Evolutionary conservation across 2,329 filamentous ascomycete species (phyloP).

Genomic region (Cordyceps pruinosa): DNA sequence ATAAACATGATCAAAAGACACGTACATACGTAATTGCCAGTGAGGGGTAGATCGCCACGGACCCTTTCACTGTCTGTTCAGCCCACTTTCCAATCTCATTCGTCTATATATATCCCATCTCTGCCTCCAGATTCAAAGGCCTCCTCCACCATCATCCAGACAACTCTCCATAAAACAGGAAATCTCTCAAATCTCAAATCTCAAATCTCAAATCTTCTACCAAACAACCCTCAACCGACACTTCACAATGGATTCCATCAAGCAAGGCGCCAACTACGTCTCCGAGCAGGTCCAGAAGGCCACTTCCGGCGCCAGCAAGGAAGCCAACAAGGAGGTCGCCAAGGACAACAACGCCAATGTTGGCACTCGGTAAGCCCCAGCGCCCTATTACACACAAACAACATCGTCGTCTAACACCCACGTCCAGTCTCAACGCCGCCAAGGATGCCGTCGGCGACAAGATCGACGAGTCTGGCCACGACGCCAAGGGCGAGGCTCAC

Average conservation of each 20-base stretch:
- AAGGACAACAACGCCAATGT: slow-evolving; percentile 51
- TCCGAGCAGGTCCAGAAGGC: slow-evolving; percentile 54
- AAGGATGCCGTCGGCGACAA: slow-evolving; percentile 44
- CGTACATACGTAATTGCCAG: slow-evolving; percentile 7
- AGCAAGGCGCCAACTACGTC: slow-evolving; percentile 62
- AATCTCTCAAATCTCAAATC: slow-evolving; percentile 11
- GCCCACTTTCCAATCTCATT: slow-evolving; percentile 1
- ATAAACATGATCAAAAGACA: not conserved
- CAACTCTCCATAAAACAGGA: slow-evolving; percentile 14
- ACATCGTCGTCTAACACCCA: not conserved
- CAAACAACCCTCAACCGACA: not conserved
- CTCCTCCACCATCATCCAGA: slow-evolving; percentile 11
- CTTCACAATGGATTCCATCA: slow-evolving; percentile 44
- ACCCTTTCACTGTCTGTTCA: slow-evolving; percentile 1
- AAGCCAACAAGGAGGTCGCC: slow-evolving; percentile 62
- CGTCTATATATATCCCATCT: slow-evolving; percentile 17
- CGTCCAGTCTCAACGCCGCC: slow-evolving; percentile 36
- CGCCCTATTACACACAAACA: not conserved
- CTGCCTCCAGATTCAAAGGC: no score
- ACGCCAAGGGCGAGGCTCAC: slow-evolving; percentile 34
- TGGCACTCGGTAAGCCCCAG: slow-evolving; percentile 42
- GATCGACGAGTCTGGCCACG: slow-evolving; percentile 34
- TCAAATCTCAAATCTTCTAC: slow-evolving; percentile 1
- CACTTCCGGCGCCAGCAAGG: slow-evolving; percentile 52
- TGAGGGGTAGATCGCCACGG: slow-evolving; percentile 6